Evolutionary conservation across 1,284 basidiomycete species (phyloP).

Genomic region (Ceratobasidium sp.): DNA sequence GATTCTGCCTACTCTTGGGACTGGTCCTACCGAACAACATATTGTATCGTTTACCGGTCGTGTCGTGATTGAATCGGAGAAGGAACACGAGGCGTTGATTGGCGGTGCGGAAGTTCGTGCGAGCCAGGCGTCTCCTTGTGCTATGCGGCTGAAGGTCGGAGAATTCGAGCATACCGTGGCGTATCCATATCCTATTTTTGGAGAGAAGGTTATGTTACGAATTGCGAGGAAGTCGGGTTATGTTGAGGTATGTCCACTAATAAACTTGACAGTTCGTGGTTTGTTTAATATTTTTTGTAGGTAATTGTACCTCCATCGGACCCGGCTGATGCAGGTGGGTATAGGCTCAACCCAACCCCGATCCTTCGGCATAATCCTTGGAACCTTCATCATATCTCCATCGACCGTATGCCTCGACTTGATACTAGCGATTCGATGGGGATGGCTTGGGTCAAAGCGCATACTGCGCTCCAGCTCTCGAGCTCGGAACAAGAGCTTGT

Average conservation of each 20-base stretch:
- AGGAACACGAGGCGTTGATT: background rate
- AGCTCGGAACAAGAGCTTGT: background rate
- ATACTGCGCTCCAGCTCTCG: background rate
- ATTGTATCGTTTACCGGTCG: constrained; percentile 7
- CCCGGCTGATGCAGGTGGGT: constrained; percentile 5
- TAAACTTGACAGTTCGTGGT: background rate
- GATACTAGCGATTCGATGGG: background rate
- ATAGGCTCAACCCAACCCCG: background rate
- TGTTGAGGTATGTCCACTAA: constrained; percentile 11
- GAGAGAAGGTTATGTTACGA: background rate
- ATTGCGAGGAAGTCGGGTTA: constrained; percentile 39
- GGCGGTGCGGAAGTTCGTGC: background rate
- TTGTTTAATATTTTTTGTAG: too few species aligned
- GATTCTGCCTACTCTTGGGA: too few species aligned
- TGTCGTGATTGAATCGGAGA: background rate
- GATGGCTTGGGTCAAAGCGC: background rate
- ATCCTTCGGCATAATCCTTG: constrained; percentile 2
- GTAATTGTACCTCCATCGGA: constrained; percentile 13
- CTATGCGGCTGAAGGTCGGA: background rate
- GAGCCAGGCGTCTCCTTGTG: constrained; percentile 18
- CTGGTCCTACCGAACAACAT: background rate
- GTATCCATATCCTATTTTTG: constrained; percentile 32
- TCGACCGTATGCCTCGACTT: constrained; percentile 17
- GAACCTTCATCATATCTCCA: constrained; percentile 19
- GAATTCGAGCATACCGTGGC: background rate